These are phyloP conservation scores for Ustilago nuda DNA, from an alignment of 1,284 basidiomycete species.

Conservation along the genomic window DNA sequence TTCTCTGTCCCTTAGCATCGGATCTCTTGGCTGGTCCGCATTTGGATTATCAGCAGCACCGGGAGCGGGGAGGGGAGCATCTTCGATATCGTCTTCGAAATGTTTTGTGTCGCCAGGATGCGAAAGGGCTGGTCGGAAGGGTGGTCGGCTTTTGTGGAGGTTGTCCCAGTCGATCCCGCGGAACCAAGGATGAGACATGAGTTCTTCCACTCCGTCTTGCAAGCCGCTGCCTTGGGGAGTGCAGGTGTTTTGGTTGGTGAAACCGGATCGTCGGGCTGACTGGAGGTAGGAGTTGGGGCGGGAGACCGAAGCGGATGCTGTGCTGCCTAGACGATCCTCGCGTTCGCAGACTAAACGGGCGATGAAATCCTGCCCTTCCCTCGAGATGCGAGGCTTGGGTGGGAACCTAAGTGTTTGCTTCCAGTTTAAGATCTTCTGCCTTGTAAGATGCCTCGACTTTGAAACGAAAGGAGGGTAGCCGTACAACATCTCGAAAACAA, in stretches of 20 bases:
- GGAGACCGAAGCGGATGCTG: slow-evolving; percentile 77
- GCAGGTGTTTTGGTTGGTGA: slow-evolving; percentile 70
- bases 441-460: slow-evolving; percentile 64
- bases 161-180: slow-evolving; percentile 59
- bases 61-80: slow-evolving; percentile 85
- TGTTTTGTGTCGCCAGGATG: slow-evolving; percentile 67
- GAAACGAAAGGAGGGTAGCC: slow-evolving; percentile 82
- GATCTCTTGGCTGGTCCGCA: slow-evolving; percentile 83
- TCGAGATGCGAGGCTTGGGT: slow-evolving; percentile 81
- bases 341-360: slow-evolving; percentile 89
- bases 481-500: slow-evolving; percentile 73
- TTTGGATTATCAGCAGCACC: slow-evolving; percentile 78
- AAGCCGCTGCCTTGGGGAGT: slow-evolving; percentile 36
- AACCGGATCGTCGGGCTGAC: slow-evolving; percentile 80
- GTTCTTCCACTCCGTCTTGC: slow-evolving; percentile 83
- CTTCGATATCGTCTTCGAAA: slow-evolving; percentile 81
- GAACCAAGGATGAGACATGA: slow-evolving; percentile 76
- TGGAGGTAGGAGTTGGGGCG: slow-evolving; percentile 81
- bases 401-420: slow-evolving; percentile 87
- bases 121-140: slow-evolving; percentile 84
- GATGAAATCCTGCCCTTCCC: slow-evolving; percentile 87
- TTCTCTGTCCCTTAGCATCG: slow-evolving; percentile 82
- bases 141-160: slow-evolving; percentile 75
- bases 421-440: slow-evolving; percentile 79
- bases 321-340: slow-evolving; percentile 87